Base-by-base conservation (phyloP, 169 alveolate genomes). In the Neospora caninum region DNA sequence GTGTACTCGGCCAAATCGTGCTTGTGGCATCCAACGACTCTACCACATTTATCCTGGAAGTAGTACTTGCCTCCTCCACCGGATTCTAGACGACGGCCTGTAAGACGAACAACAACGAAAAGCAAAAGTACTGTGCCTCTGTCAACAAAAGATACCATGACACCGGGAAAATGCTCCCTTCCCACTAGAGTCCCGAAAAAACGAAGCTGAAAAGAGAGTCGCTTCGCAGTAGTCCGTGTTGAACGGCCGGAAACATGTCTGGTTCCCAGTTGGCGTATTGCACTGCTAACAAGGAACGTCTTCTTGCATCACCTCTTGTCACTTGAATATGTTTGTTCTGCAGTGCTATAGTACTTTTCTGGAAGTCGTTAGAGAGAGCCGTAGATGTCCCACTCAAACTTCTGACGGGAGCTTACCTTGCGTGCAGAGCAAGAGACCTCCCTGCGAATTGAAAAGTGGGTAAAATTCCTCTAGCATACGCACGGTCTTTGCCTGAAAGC, bases 11-110 rank as follows among this genome's bases (percentile, higher is more conserved):
- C 53, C 29, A 82, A 36, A 36, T 82, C 67, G 25, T 82, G 54
- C 64, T 82, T 82, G 64, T 82, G 89, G 25, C 89, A 82, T 36
- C 89, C 89, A 18, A 82, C 36, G 0, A 82, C 89, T 22, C 64
- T 22, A 0, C 89, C 89, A 7, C 31, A 6, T 13, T 27, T 9
- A 42, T 82, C 89, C 67, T 82, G 89, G 67, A 82, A 82, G 67
- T 82, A 82, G 89, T 82, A 82, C 64, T 82, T 82, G 39, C 89
- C 89, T 41, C 89, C 89, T 39, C 89, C 89, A 39, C 89, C 89
- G 18, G 89, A 82, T 41, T 82, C 89, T 18, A 82, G 67, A 9
- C 89, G 54, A 31, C 89, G 53, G 1, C 89, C 89, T 82, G 89
- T 34, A 25, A 31, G 49, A 34, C 1, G 31, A 34, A 25, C 58